phyloP scores from a whole-genome alignment of 176 grass and related monocot species.

The Cenchrus americanus region DNA sequence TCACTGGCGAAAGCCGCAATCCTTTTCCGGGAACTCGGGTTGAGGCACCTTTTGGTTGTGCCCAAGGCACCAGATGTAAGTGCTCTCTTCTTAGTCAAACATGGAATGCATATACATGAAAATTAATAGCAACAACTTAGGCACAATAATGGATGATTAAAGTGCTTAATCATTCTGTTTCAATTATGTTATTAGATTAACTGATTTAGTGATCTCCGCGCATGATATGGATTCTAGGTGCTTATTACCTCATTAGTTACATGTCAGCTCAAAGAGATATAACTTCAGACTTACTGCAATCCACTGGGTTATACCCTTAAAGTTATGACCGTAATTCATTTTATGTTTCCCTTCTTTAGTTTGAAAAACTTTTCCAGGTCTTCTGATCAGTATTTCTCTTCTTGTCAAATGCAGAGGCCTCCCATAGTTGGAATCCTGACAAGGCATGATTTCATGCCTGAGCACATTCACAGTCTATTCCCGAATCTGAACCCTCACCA shows the following conservation, averaged over 20 bases:
- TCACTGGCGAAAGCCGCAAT: conserved; percentile 86
- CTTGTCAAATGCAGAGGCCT: conserved; percentile 68
- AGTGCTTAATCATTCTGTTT: conserved; percentile 1
- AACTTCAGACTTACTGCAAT: not conserved
- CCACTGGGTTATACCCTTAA: not conserved
- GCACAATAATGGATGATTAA: not conserved
- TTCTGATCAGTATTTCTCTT: not conserved
- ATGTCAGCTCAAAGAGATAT: not conserved
- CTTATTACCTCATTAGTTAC: conserved; percentile 2
- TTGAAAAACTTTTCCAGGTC: not conserved
- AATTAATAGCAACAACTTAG: not conserved
- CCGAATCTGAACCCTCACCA: conserved; percentile 62
- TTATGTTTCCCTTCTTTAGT: conserved; percentile 8
- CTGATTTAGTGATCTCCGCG: not conserved
- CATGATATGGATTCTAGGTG: not conserved
- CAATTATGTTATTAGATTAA: conserved; percentile 12
- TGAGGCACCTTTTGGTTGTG: conserved; percentile 79
- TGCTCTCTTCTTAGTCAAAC: not conserved
- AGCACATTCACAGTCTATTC: conserved; percentile 73
- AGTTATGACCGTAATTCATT: not conserved
- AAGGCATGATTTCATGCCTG: conserved; percentile 80
- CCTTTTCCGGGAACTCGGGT: conserved; percentile 73
- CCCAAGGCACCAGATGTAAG: conserved; percentile 82
- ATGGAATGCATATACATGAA: not conserved
- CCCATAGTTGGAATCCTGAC: conserved; percentile 91